Conservation (phyloP, 2,329 filamentous ascomycete genomes). For the Xylariaceae sp. region DNA sequence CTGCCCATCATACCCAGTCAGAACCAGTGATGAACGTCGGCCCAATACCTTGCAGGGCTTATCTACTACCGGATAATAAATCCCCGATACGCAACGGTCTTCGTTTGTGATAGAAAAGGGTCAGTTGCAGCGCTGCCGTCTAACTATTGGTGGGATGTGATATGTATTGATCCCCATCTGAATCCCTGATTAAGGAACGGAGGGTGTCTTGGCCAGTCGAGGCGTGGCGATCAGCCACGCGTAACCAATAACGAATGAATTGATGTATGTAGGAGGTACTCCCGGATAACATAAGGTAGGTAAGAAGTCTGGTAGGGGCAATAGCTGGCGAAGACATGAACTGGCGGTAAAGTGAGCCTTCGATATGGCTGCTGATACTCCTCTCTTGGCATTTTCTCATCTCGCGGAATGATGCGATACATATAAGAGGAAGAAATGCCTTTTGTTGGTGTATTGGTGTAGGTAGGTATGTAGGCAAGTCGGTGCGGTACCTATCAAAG, state of each 20-base stretch:
- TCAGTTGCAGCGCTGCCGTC: slow-evolving; percentile 16
- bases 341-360: no score
- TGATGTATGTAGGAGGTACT: neutral
- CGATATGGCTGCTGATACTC: no score
- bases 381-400: neutral
- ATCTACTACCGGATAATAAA: neutral
- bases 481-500: neutral
- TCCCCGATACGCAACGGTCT: slow-evolving; percentile 5
- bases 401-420: slow-evolving; percentile 8
- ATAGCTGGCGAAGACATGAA: neutral
- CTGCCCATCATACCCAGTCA: neutral
- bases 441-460: neutral
- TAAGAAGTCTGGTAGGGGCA: no score
- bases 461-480: no score
- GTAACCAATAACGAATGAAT: slow-evolving; percentile 18
- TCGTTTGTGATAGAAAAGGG: neutral
- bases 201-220: slow-evolving; percentile 13
- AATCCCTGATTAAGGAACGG: slow-evolving; percentile 13
- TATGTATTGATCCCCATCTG: slow-evolving; percentile 9
- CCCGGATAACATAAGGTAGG: no score
- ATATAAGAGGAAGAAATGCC: slow-evolving; percentile 1
- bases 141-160: slow-evolving; percentile 1
- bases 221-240: slow-evolving; percentile 11
- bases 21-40: neutral
- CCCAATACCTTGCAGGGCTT: slow-evolving; percentile 5